Base-by-base conservation (phyloP, 805 yeast genomes). In the Schwanniomyces sp. region DNA sequence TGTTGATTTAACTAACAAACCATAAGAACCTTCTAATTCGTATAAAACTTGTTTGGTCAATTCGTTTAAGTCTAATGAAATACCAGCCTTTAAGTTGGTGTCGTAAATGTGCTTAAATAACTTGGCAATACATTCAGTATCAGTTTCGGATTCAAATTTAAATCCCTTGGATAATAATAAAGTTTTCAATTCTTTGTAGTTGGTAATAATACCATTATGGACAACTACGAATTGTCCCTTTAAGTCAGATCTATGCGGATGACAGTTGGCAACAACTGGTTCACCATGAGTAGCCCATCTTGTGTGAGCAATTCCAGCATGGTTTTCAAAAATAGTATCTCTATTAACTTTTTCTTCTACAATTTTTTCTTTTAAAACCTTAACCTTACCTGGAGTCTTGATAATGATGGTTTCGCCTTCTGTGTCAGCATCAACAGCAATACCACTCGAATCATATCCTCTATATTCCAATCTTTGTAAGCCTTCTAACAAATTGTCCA, bases 211-310 rank as follows among this genome's bases (percentile, higher is more conserved):
- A 78, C 99, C 99, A 62, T 94, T 94, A 76, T 94, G 99, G 44
- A 94, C 98, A 54, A 94, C 85, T 39, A 89, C 82, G 61, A 94
- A 94, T 68, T 91, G 96, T 58, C 86, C 86, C 40, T 70, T 69
- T 8, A 81, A 79, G 66, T 90, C 99, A 1, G 97, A 89, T 54
- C 92, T 77, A 66, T 92, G 98, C 42, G 99, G 99, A 68, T 94
- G 99, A 66, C 98, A 94, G 76, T 94, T 94, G 52, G 69, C 59
- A 52, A 79, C 82, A 55, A 82, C 83, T 48, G 97, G 97, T 60
- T 85, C 88, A 70, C 99, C 99, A 69, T 94, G 99, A 34, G 99
- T 94, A 44, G 99, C 99, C 99, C 99, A 94, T 77, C 99, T 88
- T 11, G 99, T 94, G 72, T 94, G 99, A 21, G 99, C 98, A 67